Conservation (phyloP, 2,329 filamentous ascomycete species). For the Fusarium phyllophilum region DNA sequence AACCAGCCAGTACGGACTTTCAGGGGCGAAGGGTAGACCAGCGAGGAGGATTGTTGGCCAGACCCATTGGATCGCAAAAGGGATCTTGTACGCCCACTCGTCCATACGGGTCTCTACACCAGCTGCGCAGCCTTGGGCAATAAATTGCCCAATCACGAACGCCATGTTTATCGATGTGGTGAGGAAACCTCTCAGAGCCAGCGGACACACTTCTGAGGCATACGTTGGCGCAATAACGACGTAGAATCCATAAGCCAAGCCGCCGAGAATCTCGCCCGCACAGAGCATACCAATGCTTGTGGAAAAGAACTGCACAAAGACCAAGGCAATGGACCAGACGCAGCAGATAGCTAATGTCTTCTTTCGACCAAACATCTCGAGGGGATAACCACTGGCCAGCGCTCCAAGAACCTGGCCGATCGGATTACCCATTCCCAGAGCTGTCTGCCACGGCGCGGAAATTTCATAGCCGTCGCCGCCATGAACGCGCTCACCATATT, state of each 20-base stretch:
- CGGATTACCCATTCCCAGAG: neutral
- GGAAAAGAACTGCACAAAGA: neutral
- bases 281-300: neutral
- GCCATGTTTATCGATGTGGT: conserved; percentile 56
- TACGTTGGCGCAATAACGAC: conserved; percentile 48
- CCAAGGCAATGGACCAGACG: neutral
- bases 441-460: neutral
- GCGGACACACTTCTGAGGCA: conserved; percentile 55
- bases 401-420: neutral
- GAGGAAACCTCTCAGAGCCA: conserved; percentile 53
- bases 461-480: neutral
- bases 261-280: neutral
- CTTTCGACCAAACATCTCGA: neutral
- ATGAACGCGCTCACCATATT: neutral
- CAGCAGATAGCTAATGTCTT: neutral
- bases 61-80: conserved; percentile 52
- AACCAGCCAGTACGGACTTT: conserved; percentile 50
- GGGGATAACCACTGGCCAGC: neutral
- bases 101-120: conserved; percentile 38
- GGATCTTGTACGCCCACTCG: conserved; percentile 51
- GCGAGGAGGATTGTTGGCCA: conserved; percentile 46
- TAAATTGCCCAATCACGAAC: conserved; percentile 54
- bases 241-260: neutral
- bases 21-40: conserved; percentile 44
- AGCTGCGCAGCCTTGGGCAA: conserved; percentile 39